Base-by-base conservation (phyloP, 192 early-diverging fungal genomes). In the Podila minutissima region DNA sequence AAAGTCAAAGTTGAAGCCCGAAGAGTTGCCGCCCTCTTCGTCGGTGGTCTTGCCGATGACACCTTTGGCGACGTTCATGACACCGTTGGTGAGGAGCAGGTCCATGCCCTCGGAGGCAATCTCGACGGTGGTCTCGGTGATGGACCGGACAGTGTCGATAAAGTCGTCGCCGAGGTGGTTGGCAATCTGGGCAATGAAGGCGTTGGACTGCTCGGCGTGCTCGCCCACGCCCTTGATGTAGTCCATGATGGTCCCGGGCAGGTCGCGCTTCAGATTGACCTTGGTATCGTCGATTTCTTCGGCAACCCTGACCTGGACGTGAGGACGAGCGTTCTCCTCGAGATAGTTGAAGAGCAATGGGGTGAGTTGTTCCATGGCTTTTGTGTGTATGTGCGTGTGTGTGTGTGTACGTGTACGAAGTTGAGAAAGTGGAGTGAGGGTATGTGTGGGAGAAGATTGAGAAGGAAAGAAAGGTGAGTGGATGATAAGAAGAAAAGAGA, bases 41-140 rank as follows among this genome's bases (percentile, higher is more conserved):
- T 72, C 62, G 3, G 57, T 73, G 3, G 55, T 8, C 62, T 69
- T 69, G 9, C 48, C 53, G 26, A 81, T 15, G 28, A 73, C 67
- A 24, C 63, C 67, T 26, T 62, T 61, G 46, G 77, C 67, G 35
- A 81, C 71, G 66, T 69, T 69, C 77, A 81, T 81, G 61, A 81
- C 71, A n/a, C 77, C 77, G 41, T 81, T 64, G 53, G 77, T 81
- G 29, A 81, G 37, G 64, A 81, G 57, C 38, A 73, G 62, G 35
- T 81, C 77, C 77, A 81, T 81, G 22, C 77, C 77, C 51, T 81
- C 77, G 5, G 77, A 72, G 38, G 77, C 77, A 11, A 62, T 66
- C 28, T 81, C 77, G 62, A 81, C 49, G 19, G 77, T 73, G 13
- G 38, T 2, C 2, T 81, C 62, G 4, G 77, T 81, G 41, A 81